phyloP scores from a whole-genome alignment of 1,139 yeast species.

The Suhomyces chickasaworum region DNA sequence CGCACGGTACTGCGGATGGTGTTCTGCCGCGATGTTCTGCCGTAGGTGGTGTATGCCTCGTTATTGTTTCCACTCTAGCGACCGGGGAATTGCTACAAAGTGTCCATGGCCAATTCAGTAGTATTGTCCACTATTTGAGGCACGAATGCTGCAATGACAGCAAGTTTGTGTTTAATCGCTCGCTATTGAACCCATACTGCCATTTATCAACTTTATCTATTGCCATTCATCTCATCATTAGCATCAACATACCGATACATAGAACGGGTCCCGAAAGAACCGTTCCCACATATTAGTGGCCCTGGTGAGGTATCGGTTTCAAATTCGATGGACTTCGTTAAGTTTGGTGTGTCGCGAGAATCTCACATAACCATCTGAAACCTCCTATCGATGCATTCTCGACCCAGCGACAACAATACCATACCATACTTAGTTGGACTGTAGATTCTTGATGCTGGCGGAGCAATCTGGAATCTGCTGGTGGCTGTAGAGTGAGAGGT shows the following conservation, averaged over 20 bases:
- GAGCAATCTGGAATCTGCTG: too few species aligned
- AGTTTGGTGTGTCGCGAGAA: background rate
- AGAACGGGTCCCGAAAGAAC: too few species aligned
- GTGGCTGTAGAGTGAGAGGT: too few species aligned
- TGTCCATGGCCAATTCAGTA: too few species aligned
- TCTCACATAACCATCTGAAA: conserved; percentile 2
- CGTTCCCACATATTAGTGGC: background rate
- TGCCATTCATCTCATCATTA: too few species aligned
- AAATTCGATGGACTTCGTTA: background rate
- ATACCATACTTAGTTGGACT: background rate
- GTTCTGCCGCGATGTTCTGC: background rate
- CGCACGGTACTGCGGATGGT: background rate
- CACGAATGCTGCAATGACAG: background rate
- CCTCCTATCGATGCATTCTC: background rate
- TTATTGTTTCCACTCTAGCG: background rate
- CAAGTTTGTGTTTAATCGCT: too few species aligned
- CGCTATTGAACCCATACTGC: too few species aligned
- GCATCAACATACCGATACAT: too few species aligned
- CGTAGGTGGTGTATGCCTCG: background rate
- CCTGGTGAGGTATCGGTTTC: background rate
- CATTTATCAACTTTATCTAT: too few species aligned
- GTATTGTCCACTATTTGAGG: background rate
- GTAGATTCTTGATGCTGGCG: background rate
- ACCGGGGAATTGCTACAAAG: background rate
- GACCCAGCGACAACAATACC: background rate